These are phyloP conservation scores for Xylaria scruposa DNA, from an alignment of 495 filamentous ascomycete genomes.

Conservation along the genomic window DNA sequence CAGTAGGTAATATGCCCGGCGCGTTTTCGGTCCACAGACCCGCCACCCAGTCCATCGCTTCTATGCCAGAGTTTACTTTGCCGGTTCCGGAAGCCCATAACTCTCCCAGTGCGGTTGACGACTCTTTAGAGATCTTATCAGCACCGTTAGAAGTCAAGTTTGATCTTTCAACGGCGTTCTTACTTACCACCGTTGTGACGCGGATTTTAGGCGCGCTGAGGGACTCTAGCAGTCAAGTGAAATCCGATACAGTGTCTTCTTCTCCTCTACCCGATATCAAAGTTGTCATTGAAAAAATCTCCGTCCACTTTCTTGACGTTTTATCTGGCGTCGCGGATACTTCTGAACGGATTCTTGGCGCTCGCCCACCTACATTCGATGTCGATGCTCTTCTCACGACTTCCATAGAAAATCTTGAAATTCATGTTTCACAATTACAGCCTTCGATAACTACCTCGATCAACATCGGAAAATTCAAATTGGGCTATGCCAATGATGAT, in stretches of 20 bases:
- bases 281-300: conserved; percentile 60
- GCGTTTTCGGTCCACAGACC: conserved; percentile 57
- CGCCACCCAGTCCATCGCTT: conserved; percentile 42
- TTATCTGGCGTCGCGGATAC: conserved; percentile 56
- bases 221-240: conserved; percentile 33
- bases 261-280: conserved; percentile 51
- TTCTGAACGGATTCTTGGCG: conserved; percentile 45
- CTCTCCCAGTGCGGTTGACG: conserved; percentile 36
- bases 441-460: conserved; percentile 50
- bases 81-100: not conserved
- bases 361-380: conserved; percentile 37
- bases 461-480: conserved; percentile 67
- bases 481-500: conserved; percentile 75
- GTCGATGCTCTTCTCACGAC: conserved; percentile 59
- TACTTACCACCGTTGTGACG: conserved; percentile 67
- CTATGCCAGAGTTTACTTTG: conserved; percentile 26
- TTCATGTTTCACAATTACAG: conserved; percentile 42
- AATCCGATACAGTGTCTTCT: conserved; percentile 31
- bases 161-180: conserved; percentile 72
- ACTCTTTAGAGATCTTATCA: conserved; percentile 60
- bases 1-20: conserved; percentile 59
- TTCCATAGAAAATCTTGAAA: conserved; percentile 52
- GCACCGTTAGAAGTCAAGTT: conserved; percentile 64
- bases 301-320: conserved; percentile 70
- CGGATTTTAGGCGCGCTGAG: conserved; percentile 56